These are phyloP conservation scores for Arthrobotrys iridis DNA, from an alignment of 2,329 filamentous ascomycete genomes.

Conservation along the genomic window DNA sequence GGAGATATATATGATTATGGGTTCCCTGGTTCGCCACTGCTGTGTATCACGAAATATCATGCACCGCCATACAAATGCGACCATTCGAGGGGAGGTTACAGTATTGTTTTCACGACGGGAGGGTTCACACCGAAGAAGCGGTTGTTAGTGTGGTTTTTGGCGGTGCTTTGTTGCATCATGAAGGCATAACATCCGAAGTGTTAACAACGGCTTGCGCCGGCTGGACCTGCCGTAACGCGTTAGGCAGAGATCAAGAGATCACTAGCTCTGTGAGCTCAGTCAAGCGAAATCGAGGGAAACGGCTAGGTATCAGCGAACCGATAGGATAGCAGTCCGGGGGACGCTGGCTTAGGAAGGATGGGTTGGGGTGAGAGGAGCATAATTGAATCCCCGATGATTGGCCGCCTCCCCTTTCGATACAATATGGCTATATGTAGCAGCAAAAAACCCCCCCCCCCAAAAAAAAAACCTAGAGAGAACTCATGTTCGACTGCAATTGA, in stretches of 20 bases:
- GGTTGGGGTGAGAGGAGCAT: neutral
- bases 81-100: too few relatives aligned
- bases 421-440: neutral
- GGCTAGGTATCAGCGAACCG: neutral
- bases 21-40: neutral
- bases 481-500: neutral
- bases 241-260: neutral
- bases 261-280: neutral
- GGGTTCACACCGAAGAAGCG: too few relatives aligned
- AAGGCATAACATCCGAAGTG: too few relatives aligned
- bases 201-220: neutral
- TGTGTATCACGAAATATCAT: neutral
- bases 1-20: neutral
- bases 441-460: neutral
- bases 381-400: neutral
- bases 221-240: conserved; percentile 9
- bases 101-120: too few relatives aligned
- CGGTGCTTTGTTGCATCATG: too few relatives aligned
- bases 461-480: neutral
- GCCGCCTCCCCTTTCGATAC: neutral
- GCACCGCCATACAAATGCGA: neutral
- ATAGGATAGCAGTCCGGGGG: neutral
- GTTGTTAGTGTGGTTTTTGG: too few relatives aligned
- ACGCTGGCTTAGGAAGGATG: neutral
- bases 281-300: neutral